A percentile compares a stretch with the other conserved stretches of the same genome.
These are phyloP conservation scores for Blastomyces parvus DNA, from an alignment of 2,329 filamentous ascomycete species.

Conservation along the genomic window DNA sequence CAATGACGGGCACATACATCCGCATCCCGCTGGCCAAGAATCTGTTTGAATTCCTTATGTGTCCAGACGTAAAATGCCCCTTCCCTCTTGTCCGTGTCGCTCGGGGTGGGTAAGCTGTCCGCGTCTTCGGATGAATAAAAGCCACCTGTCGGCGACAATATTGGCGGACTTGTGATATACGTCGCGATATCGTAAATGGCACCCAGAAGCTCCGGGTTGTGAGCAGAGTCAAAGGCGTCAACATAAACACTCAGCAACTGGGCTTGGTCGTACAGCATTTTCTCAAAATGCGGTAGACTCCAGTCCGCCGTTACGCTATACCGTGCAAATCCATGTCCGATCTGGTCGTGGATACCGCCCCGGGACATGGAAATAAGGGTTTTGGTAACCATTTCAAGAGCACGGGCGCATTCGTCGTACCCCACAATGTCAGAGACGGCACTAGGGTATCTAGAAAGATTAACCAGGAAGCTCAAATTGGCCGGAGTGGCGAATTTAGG, in stretches of 20 bases:
- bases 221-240: constrained; percentile 67
- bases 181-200: constrained; percentile 72
- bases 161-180: constrained; percentile 67
- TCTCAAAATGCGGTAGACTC: constrained; percentile 93
- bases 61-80: constrained; percentile 96
- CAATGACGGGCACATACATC: constrained; percentile 74
- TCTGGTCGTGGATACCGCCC: constrained; percentile 62
- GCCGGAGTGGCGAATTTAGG: constrained; percentile 87
- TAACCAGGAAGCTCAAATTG: constrained; percentile 73
- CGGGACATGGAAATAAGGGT: constrained; percentile 71
- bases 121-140: constrained; percentile 87
- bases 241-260: constrained; percentile 75
- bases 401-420: constrained; percentile 61
- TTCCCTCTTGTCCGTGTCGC: constrained; percentile 73
- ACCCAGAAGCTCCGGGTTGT: constrained; percentile 62
- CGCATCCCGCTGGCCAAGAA: constrained; percentile 60
- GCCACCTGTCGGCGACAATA: constrained; percentile 59
- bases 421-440: constrained; percentile 84
- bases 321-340: constrained; percentile 68
- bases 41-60: constrained; percentile 68
- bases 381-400: constrained; percentile 67
- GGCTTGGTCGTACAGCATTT: constrained; percentile 89
- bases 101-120: constrained; percentile 65
- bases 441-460: constrained; percentile 59
- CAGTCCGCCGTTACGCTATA: constrained; percentile 89